Evolutionary conservation across 2,329 filamentous ascomycete species (phyloP).

Genomic region (Pseudocercospora ulei): DNA sequence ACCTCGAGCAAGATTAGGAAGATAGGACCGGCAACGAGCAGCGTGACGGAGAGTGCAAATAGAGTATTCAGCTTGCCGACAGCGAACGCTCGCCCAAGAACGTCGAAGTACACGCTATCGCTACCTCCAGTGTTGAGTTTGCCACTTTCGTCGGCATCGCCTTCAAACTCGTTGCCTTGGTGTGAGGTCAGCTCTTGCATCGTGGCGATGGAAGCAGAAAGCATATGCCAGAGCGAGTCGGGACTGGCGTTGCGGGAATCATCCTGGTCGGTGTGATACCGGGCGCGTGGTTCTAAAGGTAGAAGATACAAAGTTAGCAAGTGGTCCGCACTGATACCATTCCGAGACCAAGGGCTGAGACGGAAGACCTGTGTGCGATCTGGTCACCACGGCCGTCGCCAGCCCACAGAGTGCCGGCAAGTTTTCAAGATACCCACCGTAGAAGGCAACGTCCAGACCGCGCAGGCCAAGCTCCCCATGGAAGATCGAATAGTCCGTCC

Average conservation of each 20-base stretch:
- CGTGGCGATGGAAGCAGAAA: conserved; percentile 70
- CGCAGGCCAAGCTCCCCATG: conserved; percentile 66
- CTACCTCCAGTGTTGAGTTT: conserved; percentile 55
- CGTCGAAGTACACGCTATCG: conserved; percentile 82
- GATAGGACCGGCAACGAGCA: conserved; percentile 71
- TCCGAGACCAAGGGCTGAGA: no score
- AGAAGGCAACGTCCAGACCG: conserved; percentile 87
- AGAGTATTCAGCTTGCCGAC: conserved; percentile 70
- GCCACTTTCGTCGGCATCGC: conserved; percentile 46
- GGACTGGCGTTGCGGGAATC: conserved; percentile 67
- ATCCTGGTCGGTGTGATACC: conserved; percentile 88
- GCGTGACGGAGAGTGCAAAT: conserved; percentile 75
- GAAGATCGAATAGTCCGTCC: conserved; percentile 80
- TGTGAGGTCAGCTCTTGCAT: conserved; percentile 61
- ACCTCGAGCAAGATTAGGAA: conserved; percentile 60
- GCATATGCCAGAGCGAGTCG: conserved; percentile 81
- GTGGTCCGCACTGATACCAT: no score
- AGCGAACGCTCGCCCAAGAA: conserved; percentile 71
- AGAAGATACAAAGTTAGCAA: no score
- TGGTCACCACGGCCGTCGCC: no score
- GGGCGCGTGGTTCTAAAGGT: conserved; percentile 67
- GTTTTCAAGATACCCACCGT: no score
- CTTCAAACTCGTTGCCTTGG: conserved; percentile 56
- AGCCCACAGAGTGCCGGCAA: no score
- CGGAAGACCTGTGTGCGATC: no score